phyloP scores from a whole-genome alignment of 257 asterid species.

The Gardenia jasminoides region DNA sequence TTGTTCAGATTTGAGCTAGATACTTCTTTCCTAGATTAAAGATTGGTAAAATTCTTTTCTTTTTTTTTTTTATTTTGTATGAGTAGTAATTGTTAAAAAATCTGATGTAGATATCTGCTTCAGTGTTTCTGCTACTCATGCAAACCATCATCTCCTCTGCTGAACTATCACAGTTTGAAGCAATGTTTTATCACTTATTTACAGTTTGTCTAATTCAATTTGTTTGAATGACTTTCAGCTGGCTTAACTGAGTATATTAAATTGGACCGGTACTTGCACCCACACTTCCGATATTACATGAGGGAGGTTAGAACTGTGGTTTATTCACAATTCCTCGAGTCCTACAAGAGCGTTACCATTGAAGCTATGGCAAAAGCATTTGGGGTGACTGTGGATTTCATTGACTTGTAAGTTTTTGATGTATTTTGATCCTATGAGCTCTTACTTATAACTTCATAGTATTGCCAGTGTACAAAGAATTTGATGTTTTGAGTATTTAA shows the following conservation, averaged over 20 bases:
- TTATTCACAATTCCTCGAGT: conserved; percentile 84
- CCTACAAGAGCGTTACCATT: conserved; percentile 77
- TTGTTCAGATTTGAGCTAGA: neutral
- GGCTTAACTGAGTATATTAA: conserved; percentile 69
- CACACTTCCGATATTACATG: conserved; percentile 77
- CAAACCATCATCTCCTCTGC: neutral
- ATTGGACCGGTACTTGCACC: conserved; percentile 68
- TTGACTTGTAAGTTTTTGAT: conserved; percentile 52
- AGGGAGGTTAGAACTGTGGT: conserved; percentile 75
- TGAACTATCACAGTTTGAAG: neutral
- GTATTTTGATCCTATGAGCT: neutral
- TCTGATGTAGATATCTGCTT: neutral
- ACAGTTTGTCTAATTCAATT: neutral
- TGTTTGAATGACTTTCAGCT: conserved; percentile 43
- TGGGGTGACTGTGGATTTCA: conserved; percentile 74
- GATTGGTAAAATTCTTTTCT: neutral
- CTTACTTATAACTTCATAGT: neutral
- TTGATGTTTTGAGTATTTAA: neutral
- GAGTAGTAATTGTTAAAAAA: neutral
- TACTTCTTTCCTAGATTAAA: neutral
- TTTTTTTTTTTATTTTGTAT: neutral
- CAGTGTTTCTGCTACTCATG: neutral
- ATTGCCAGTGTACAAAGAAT: neutral
- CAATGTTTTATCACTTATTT: neutral
- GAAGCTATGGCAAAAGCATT: conserved; percentile 85